phyloP scores from a whole-genome alignment of 2,329 filamentous ascomycete genomes.

The Fusarium coffeatum region DNA sequence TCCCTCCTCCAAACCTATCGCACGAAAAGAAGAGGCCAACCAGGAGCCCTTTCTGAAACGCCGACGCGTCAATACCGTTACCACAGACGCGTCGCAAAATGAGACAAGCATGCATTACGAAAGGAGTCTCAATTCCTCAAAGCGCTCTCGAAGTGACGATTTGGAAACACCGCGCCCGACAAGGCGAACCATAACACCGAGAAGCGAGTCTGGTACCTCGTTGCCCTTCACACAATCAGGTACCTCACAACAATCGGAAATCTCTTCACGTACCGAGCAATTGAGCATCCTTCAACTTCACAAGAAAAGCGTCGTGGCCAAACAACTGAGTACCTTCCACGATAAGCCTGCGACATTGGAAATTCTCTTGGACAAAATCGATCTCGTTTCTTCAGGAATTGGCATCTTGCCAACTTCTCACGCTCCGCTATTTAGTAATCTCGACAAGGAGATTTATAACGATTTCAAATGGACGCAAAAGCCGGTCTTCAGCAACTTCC shows the following conservation, averaged over 20 bases:
- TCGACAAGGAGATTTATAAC: neutral
- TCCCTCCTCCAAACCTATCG: neutral
- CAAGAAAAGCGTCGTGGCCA: neutral
- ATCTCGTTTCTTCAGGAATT: neutral
- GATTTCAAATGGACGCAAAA: constrained; percentile 20
- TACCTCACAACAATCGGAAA: neutral
- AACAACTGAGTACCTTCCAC: neutral
- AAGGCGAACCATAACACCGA: constrained; percentile 5
- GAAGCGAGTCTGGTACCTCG: constrained; percentile 18
- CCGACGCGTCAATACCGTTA: neutral
- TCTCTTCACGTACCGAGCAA: constrained; percentile 1
- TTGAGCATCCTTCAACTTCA: neutral
- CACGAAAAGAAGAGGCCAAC: neutral
- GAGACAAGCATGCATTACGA: neutral
- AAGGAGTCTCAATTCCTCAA: neutral
- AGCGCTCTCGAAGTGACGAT: neutral
- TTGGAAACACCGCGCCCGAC: constrained; percentile 8
- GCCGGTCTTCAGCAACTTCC: neutral
- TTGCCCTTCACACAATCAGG: neutral
- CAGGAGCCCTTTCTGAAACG: neutral
- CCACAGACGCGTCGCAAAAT: neutral
- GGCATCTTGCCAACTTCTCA: constrained; percentile 1
- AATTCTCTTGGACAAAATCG: neutral
- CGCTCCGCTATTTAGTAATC: neutral
- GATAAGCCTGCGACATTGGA: neutral